Conservation (phyloP, 257 asterid species). For the Solanum etuberosum region DNA sequence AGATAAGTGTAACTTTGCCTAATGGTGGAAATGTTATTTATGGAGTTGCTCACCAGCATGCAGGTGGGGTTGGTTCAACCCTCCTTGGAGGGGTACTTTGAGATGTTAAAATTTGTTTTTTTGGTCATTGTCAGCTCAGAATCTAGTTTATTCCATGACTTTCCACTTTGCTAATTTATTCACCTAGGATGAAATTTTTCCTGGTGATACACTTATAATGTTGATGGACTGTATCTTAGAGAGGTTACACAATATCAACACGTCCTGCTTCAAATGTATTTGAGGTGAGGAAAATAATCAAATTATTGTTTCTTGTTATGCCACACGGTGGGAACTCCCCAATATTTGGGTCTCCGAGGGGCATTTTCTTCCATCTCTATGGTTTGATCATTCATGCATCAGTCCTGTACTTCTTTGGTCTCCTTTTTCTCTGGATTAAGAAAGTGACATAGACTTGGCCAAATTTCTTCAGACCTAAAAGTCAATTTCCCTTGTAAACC, state of each 20-base stretch:
- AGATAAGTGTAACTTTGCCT: slow-evolving; percentile 23
- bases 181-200: background rate
- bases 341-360: background rate
- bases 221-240: background rate
- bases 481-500: background rate
- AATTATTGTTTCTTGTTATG: background rate
- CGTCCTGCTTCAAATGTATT: background rate
- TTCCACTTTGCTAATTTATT: background rate
- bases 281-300: background rate
- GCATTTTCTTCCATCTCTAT: background rate
- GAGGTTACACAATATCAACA: background rate
- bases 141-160: background rate
- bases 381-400: background rate
- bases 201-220: background rate
- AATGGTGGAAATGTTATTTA: slow-evolving; percentile 57
- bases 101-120: background rate
- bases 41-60: slow-evolving; percentile 72
- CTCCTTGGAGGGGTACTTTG: slow-evolving; percentile 54
- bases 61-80: slow-evolving; percentile 43
- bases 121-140: background rate
- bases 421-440: background rate
- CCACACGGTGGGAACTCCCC: background rate
- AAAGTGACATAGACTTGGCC: background rate
- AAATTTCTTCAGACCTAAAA: background rate
- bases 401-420: background rate